Conservation (phyloP, 2,329 filamentous ascomycete species). For the Exophiala lecanii-corni region DNA sequence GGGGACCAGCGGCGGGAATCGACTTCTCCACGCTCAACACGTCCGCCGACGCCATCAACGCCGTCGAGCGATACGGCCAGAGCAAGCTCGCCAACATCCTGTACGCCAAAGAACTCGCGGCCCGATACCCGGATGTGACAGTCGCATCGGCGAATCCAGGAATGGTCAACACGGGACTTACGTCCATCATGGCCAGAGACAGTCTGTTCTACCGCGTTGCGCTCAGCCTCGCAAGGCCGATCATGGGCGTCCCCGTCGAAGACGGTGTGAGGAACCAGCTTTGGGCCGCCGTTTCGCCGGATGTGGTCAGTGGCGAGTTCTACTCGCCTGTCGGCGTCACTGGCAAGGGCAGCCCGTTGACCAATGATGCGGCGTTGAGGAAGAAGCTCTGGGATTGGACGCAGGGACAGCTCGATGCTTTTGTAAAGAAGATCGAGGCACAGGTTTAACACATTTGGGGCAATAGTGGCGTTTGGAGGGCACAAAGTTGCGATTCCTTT, state of each 20-base stretch:
- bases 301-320: constrained; percentile 11
- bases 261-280: constrained; percentile 20
- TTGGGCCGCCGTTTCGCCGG: constrained; percentile 27
- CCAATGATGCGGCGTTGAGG: constrained; percentile 27
- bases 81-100: constrained; percentile 48
- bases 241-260: constrained; percentile 7
- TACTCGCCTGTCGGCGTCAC: constrained; percentile 9
- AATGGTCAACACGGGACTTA: constrained; percentile 36
- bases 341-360: constrained; percentile 28
- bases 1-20: constrained; percentile 18
- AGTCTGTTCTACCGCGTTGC: not conserved
- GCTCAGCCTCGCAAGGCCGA: constrained; percentile 4
- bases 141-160: constrained; percentile 41
- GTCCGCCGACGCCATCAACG: constrained; percentile 15
- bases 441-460: too few relatives aligned
- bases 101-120: constrained; percentile 39
- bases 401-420: too few relatives aligned
- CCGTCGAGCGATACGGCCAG: constrained; percentile 40
- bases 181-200: constrained; percentile 23
- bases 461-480: too few relatives aligned
- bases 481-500: too few relatives aligned
- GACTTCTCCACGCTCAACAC: constrained; percentile 15
- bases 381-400: constrained; percentile 38
- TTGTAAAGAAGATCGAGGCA: too few relatives aligned
- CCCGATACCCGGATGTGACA: constrained; percentile 35